These are phyloP conservation scores for Patellifolia procumbens DNA, from an alignment of 179 eudicot species.

Conservation along the genomic window DNA sequence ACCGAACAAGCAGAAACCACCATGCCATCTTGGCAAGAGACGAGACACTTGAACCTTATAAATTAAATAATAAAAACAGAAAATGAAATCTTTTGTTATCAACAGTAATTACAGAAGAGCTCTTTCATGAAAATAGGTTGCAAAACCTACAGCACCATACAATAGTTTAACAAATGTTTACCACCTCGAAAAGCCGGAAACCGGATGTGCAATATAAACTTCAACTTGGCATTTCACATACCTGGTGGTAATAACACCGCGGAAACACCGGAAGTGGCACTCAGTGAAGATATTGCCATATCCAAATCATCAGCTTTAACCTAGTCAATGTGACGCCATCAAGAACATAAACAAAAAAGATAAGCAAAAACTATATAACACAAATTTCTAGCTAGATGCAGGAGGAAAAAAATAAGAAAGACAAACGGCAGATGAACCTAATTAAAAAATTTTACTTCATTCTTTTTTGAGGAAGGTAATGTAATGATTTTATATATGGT, in stretches of 20 bases:
- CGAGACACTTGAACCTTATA: background rate
- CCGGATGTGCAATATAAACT: too few relatives aligned
- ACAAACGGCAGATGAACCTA: background rate
- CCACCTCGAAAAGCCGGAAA: background rate
- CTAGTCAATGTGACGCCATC: constrained; percentile 10
- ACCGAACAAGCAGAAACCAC: background rate
- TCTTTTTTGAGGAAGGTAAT: too few relatives aligned
- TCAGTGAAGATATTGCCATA: constrained; percentile 32
- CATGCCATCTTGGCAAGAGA: constrained; percentile 1
- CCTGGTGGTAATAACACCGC: constrained; percentile 21
- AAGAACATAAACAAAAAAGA: background rate
- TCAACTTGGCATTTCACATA: background rate
- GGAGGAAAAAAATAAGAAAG: background rate
- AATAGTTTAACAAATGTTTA: background rate
- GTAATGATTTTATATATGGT: too few relatives aligned
- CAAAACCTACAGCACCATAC: background rate
- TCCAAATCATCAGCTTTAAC: constrained; percentile 23
- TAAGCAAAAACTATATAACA: background rate
- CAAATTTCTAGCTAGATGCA: background rate
- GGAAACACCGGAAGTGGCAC: constrained; percentile 23
- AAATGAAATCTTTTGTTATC: background rate
- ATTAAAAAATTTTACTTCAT: too few relatives aligned
- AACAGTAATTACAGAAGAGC: background rate
- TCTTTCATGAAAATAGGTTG: background rate
- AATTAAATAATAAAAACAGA: too few relatives aligned